Evolutionary conservation across 2,329 filamentous ascomycete genomes (phyloP).

Genomic region (Phialocephala subalpina): DNA sequence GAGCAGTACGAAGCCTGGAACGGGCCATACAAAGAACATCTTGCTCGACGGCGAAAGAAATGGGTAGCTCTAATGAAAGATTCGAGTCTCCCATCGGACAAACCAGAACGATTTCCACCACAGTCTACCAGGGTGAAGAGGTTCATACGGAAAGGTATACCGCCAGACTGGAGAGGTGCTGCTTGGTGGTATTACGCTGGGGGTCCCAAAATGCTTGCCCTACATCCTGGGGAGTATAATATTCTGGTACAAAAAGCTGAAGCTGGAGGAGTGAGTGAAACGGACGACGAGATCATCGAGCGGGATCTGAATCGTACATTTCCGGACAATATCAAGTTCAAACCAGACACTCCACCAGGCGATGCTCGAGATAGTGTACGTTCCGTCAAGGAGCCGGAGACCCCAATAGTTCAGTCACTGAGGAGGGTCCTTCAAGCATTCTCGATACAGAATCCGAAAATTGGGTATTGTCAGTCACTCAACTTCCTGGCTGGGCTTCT

Average conservation of each 20-base stretch:
- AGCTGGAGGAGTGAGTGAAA: constrained; percentile 65
- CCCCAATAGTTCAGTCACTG: constrained; percentile 80
- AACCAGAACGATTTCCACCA: constrained; percentile 80
- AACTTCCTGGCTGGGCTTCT: constrained; percentile 94
- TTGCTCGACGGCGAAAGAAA: constrained; percentile 79
- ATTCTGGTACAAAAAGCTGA: constrained; percentile 70
- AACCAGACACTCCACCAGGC: constrained; percentile 58
- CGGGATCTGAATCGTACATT: constrained; percentile 93
- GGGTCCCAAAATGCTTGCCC: constrained; percentile 79
- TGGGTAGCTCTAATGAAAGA: constrained; percentile 83
- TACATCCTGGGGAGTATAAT: constrained; percentile 80
- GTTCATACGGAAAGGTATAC: constrained; percentile 92
- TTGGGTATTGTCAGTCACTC: constrained; percentile 94
- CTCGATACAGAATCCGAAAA: constrained; percentile 86
- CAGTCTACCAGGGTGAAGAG: constrained; percentile 85
- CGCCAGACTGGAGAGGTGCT: constrained; percentile 91
- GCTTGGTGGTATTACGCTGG: constrained; percentile 98
- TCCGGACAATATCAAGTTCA: constrained; percentile 92
- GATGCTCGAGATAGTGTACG: constrained; percentile 44
- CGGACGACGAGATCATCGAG: constrained; percentile 90
- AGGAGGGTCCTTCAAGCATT: constrained; percentile 90
- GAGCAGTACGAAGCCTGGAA: constrained; percentile 88
- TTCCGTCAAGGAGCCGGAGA: constrained; percentile 58
- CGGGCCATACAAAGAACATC: constrained; percentile 74
- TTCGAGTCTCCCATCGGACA: constrained; percentile 73